Conservation (phyloP, 495 filamentous ascomycete species). For the Baudoinia panamericana region DNA sequence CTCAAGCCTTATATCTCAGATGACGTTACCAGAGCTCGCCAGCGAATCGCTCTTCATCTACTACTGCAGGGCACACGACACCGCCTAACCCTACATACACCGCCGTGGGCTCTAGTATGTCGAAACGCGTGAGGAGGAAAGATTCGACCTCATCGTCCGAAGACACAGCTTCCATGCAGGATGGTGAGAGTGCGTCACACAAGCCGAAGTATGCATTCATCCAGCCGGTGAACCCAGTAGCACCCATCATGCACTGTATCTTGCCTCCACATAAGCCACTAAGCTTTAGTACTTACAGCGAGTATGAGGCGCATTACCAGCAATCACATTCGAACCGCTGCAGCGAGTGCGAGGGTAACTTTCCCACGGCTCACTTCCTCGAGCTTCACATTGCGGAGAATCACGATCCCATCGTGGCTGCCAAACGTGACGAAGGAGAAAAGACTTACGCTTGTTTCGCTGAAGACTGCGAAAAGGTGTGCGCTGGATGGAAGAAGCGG, state of each 20-base stretch:
- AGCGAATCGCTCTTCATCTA: too few species aligned
- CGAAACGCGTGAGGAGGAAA: constrained; percentile 4
- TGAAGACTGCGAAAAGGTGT: constrained; percentile 74
- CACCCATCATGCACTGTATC: constrained; percentile 54
- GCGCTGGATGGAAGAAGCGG: constrained; percentile 69
- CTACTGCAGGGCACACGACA: too few species aligned
- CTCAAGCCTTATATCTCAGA: too few species aligned
- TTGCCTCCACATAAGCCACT: constrained; percentile 66
- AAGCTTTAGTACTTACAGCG: constrained; percentile 58
- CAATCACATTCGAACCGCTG: constrained; percentile 77
- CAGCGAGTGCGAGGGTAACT: constrained; percentile 55
- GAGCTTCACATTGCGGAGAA: constrained; percentile 81
- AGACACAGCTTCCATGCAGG: not conserved
- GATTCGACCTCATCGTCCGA: not conserved
- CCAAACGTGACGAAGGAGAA: constrained; percentile 64
- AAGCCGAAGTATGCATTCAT: constrained; percentile 17
- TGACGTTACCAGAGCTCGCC: too few species aligned
- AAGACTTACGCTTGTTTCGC: constrained; percentile 90
- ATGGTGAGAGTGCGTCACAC: constrained; percentile 1
- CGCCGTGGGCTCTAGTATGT: too few species aligned
- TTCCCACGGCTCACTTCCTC: constrained; percentile 45
- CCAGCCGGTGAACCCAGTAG: constrained; percentile 2
- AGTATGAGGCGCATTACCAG: constrained; percentile 78
- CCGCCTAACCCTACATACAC: too few species aligned
- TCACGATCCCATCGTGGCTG: constrained; percentile 66